Conservation (phyloP, 1,139 yeast species). For the Yamadazyma friedrichii region DNA sequence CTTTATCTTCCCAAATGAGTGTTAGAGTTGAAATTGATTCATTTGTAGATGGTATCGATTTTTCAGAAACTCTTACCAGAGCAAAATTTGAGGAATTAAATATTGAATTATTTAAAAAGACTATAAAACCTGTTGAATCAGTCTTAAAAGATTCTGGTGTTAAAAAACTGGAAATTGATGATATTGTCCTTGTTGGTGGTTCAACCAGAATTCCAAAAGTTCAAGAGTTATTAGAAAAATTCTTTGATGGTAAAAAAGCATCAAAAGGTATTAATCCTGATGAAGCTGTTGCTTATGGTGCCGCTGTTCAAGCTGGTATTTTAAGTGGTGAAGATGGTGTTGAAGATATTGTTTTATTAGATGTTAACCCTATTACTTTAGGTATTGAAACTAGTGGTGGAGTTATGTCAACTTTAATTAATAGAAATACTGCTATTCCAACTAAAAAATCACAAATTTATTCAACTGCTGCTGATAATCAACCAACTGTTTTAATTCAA, state of each 20-base stretch:
- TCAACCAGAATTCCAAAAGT: constrained; percentile 98
- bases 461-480: constrained; percentile 50
- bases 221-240: constrained; percentile 82
- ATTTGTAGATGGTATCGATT: constrained; percentile 92
- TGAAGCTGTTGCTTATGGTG: constrained; percentile 58
- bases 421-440: constrained; percentile 49
- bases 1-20: constrained; percentile 86
- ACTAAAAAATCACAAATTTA: constrained; percentile 49
- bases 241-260: constrained; percentile 90
- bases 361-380: constrained; percentile 48
- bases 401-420: constrained; percentile 48
- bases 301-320: constrained; percentile 86
- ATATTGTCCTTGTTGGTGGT: constrained; percentile 95
- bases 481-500: constrained; percentile 48
- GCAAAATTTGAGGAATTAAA: constrained; percentile 95
- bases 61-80: constrained; percentile 87
- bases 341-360: constrained; percentile 48
- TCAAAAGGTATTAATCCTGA: constrained; percentile 96
- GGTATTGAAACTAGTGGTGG: constrained; percentile 53
- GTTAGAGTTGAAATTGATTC: constrained; percentile 94
- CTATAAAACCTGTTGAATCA: constrained; percentile 90
- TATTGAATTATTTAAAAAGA: constrained; percentile 81
- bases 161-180: constrained; percentile 80
- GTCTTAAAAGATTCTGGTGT: constrained; percentile 88
- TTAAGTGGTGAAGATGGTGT: constrained; percentile 70